Percentiles rank a stretch among this genome's conserved stretches.
Evolutionary conservation across 1,139 yeast genomes (phyloP).

Genomic region (Pichia sp.): DNA sequence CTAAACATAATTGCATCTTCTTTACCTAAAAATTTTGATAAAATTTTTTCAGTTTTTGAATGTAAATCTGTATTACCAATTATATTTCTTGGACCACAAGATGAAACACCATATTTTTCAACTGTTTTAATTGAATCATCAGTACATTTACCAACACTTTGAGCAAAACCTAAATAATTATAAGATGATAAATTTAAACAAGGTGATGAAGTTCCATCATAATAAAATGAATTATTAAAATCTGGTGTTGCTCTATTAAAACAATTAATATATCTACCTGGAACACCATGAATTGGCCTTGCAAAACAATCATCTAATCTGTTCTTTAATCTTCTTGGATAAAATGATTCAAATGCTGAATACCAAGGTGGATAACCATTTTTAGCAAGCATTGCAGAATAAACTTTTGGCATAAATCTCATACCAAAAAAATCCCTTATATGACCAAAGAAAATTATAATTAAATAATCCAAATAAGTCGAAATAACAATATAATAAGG

Average conservation of each 20-base stretch:
- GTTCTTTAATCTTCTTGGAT: constrained; percentile 82
- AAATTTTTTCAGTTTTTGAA: constrained; percentile 60
- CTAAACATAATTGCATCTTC: constrained; percentile 82
- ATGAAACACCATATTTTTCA: constrained; percentile 64
- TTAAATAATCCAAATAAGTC: constrained; percentile 78
- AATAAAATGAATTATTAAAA: constrained; percentile 52
- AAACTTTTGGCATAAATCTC: constrained; percentile 57
- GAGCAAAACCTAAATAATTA: constrained; percentile 95
- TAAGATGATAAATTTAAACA: constrained; percentile 87
- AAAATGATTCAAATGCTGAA: constrained; percentile 88
- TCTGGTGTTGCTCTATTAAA: constrained; percentile 68
- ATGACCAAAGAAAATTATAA: constrained; percentile 83
- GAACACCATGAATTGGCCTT: constrained; percentile 93
- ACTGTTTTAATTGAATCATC: constrained; percentile 64
- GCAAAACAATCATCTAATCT: constrained; percentile 94
- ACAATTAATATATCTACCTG: constrained; percentile 84
- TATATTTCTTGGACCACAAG: constrained; percentile 70
- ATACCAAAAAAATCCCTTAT: constrained; percentile 83
- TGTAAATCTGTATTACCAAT: constrained; percentile 80
- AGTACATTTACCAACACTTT: constrained; percentile 88
- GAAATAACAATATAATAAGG: constrained; percentile 72
- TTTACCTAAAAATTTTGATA: constrained; percentile 86
- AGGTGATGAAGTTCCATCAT: constrained; percentile 67
- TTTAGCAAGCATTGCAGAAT: constrained; percentile 61
- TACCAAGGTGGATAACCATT: constrained; percentile 97